Evolutionary conservation across 2,329 filamentous ascomycete species (phyloP), one percentile per base, ranked within the genome.

Genomic region (Alternaria gansuensis): DNA sequence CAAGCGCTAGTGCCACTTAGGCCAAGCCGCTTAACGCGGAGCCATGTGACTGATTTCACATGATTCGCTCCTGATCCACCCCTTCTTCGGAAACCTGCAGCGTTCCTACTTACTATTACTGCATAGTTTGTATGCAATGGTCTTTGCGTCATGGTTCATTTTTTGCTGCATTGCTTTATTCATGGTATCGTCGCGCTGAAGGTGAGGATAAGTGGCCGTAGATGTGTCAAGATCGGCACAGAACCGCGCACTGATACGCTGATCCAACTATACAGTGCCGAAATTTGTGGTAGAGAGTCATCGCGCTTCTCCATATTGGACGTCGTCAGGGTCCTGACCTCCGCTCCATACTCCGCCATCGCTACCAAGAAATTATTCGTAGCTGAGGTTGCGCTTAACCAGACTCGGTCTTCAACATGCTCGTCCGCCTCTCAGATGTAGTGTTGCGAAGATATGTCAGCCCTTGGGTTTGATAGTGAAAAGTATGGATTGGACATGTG

Each of bases 1-100:
- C 24, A 34, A 28, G 51, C 60, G 60, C 64, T 64, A 67, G 56
- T 39, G 36, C 28, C 17, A 48, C 33, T 29, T 10, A 31, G 28
- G 55, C 52, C 57, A 60, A 60, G 55, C 56, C 62, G 51, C 56
- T 51, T 54, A 48, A 48, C 58, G 54, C 60, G 58, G 44, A 54
- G 48, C 58, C 48, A 46, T 29, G 31, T 59, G 56, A 59, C 44
- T 59, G 56, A 59, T 50, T 44, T 59, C 56, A 55, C 24, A 44
- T 44, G 51, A 39, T 59, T 57, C 34, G 33, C 51, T 49, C 44
- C 51, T 50, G 51, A 46, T 28, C 56, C 51, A 40, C 33, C 36
- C 29, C 31, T 13, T 4, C 29, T 4, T 29, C 31, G 44, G 44
- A 48, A 48, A 48, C 44, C 44, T 48, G 44, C 44, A 48, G 37